These are phyloP conservation scores for Blastobotrys buckinghamii DNA, from an alignment of 1,139 yeast species.

Conservation along the genomic window DNA sequence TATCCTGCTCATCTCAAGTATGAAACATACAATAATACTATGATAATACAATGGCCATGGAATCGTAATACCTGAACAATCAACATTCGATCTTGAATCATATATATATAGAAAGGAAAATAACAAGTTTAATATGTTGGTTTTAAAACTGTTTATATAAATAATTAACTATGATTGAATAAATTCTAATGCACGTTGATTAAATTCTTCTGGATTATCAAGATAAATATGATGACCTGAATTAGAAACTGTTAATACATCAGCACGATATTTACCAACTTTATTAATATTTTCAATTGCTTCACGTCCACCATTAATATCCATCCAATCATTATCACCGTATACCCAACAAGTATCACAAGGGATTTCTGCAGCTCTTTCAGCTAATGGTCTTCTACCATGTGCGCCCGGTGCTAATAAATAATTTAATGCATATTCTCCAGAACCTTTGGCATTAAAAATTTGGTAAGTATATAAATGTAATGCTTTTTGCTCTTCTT, in stretches of 20 bases:
- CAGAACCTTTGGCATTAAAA: constrained; percentile 54
- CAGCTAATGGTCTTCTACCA: constrained; percentile 71
- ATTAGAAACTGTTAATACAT: constrained; percentile 43
- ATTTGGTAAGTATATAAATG: constrained; percentile 58
- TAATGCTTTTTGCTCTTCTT: constrained; percentile 29
- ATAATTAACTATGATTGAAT: not conserved
- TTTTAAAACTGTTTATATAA: no score
- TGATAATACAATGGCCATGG: no score
- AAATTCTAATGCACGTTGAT: constrained; percentile 43
- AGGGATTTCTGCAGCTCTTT: constrained; percentile 43
- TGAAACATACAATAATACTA: no score
- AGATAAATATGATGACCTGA: constrained; percentile 79
- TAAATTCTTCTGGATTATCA: constrained; percentile 64
- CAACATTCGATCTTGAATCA: no score
- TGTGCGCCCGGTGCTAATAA: constrained; percentile 68
- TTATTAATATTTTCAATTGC: constrained; percentile 35
- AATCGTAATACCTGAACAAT: no score
- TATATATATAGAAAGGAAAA: no score
- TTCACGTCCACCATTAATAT: constrained; percentile 60
- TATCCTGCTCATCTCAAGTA: no score
- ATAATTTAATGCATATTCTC: constrained; percentile 60
- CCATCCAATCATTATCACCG: constrained; percentile 88
- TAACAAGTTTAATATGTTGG: no score
- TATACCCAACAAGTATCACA: constrained; percentile 49
- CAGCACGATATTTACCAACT: constrained; percentile 19